Percentiles rank a stretch among this genome's conserved stretches.
phyloP scores from a whole-genome alignment of 1,284 basidiomycete species.

The Leccinum insolens region DNA sequence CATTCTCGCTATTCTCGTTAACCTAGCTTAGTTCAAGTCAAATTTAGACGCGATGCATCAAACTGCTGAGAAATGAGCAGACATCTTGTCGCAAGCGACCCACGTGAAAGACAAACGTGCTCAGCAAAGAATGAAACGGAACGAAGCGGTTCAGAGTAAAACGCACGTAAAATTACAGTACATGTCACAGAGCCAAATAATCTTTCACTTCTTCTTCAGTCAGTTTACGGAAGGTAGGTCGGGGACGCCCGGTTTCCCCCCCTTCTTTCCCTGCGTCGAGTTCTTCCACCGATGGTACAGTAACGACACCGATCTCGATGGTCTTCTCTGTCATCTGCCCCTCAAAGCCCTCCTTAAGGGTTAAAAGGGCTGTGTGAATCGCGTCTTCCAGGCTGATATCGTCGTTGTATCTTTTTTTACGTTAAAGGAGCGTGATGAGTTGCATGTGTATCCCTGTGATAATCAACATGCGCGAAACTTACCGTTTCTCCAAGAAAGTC shows the following conservation, averaged over 20 bases:
- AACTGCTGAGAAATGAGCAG: conserved; percentile 9
- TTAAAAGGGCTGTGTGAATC: conserved; percentile 98
- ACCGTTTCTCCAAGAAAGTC: conserved; percentile 98
- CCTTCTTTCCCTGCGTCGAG: conserved; percentile 74
- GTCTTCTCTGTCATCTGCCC: conserved; percentile 99
- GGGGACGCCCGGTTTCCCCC: conserved; percentile 73
- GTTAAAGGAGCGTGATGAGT: conserved; percentile 20
- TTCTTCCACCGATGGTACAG: conserved; percentile 80
- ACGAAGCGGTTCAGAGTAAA: conserved; percentile 21
- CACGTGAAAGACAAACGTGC: conserved; percentile 14
- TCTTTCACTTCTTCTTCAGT: conserved; percentile 94
- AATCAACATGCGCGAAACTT: conserved; percentile 38
- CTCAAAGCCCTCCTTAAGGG: conserved; percentile 98
- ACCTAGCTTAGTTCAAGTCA: conserved; percentile 5
- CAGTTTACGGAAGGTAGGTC: conserved; percentile 91
- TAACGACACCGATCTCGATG: conserved; percentile 97
- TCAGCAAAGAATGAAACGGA: conserved; percentile 21
- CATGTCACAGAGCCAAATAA: conserved; percentile 79
- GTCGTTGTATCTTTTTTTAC: conserved; percentile 92
- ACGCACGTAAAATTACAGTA: conserved; percentile 37
- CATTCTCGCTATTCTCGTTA: conserved; percentile 10
- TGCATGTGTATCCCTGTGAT: conserved; percentile 20
- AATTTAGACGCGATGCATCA: conserved; percentile 10
- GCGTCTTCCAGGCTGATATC: conserved; percentile 99
- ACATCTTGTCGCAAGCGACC: conserved; percentile 10